Base-by-base conservation (phyloP, 108 stramenopile genomes). In the Halocafeteria seosinensis region DNA sequence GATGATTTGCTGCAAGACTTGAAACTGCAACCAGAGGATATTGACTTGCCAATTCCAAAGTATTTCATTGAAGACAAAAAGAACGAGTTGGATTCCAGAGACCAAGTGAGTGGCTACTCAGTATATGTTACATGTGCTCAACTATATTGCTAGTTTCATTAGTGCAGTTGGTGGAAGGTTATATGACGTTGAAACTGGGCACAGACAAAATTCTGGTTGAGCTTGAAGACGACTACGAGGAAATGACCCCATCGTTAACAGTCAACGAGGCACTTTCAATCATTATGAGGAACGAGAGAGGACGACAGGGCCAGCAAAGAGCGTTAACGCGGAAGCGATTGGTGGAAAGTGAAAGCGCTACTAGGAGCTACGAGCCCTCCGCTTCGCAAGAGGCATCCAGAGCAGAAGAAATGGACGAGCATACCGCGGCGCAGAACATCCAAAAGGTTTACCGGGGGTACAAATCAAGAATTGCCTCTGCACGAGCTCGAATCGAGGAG, bases 21-120 rank as follows among this genome's bases (percentile, higher is more conserved):
- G 25, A 82, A 81, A 51, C 69, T 85, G 50, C 68, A 84, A 21
- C 86, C 86, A 2, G 76, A 85, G 51, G 82, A 73, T 24, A 73
- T 88, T 26, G 86, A 86, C 55, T 63, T 82, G 0, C 66, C 83
- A 8, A 72, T 87, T n/a, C 88, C 86, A 12, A 34, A 69, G 34
- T 80, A 75, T 61, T 79, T 87, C 52, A 65, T 55, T 51, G 85
- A 88, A 58, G 83, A 84, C 62, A 59, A 33, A 32, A 37, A 50
- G 0, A 23, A 37, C 24, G 32, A 50, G 26, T 61, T 60, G 33
- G 61, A 35, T 21, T 62, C 38, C 9, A 68, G n/a, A n/a, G n/a
- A n/a, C n/a, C n/a, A n/a, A n/a, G n/a, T n/a, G n/a, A n/a, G n/a
- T n/a, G n/a, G n/a, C n/a, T n/a, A n/a, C n/a, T n/a, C n/a, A n/a